Percentiles rank a stretch among this genome's conserved stretches.
Conservation (phyloP, 345 rosid genomes). For the Adansonia digitata region DNA sequence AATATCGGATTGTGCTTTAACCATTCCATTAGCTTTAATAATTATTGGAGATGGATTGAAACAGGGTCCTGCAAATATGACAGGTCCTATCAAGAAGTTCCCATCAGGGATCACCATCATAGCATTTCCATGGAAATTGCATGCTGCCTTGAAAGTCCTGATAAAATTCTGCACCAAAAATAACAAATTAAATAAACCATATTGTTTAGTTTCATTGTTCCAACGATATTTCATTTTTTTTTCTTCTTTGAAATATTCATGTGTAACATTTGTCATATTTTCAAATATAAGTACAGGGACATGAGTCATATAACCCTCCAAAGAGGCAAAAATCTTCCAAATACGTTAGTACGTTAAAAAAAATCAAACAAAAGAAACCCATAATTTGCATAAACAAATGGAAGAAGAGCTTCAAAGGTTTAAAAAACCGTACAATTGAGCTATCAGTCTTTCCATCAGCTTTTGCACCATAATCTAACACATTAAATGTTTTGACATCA, state of each 20-base stretch:
- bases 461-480: slow-evolving; percentile 13
- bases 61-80: slow-evolving; percentile 16
- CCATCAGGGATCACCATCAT: slow-evolving; percentile 15
- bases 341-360: too few species aligned
- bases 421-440: slow-evolving; percentile 8
- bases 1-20: slow-evolving; percentile 5
- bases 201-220: too few species aligned
- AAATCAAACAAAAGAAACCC: neutral
- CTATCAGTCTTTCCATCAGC: slow-evolving; percentile 12
- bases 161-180: slow-evolving; percentile 2
- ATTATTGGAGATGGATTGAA: slow-evolving; percentile 9
- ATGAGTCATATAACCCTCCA: too few species aligned
- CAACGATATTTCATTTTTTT: too few species aligned
- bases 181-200: neutral
- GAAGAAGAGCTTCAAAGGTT: too few species aligned
- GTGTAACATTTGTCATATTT: too few species aligned
- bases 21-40: neutral
- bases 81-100: slow-evolving; percentile 5
- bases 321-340: too few species aligned
- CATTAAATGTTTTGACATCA: slow-evolving; percentile 1
- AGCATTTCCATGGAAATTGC: slow-evolving; percentile 15
- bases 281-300: too few species aligned
- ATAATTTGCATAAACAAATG: too few species aligned
- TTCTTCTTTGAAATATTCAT: too few species aligned
- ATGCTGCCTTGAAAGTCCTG: slow-evolving; percentile 14